A percentile compares a stretch with the other conserved stretches of the same genome.
phyloP scores from a whole-genome alignment of 768 basidiomycete genomes.

The Pisolithus orientalis region DNA sequence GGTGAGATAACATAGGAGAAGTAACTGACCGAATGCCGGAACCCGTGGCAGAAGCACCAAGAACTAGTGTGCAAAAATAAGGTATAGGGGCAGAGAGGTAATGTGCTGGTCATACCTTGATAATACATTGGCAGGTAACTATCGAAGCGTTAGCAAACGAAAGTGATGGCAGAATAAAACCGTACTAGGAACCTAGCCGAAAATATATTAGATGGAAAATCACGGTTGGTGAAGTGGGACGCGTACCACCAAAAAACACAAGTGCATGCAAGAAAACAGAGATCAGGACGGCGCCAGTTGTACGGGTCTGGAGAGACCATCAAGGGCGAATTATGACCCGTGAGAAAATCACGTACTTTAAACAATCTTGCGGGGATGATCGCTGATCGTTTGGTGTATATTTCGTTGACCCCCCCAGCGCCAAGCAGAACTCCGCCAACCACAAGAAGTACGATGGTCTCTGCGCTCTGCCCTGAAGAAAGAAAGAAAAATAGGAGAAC shows the following conservation, averaged over 20 bases:
- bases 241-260: constrained; percentile 28
- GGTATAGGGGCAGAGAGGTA: not conserved
- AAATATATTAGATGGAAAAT: not conserved
- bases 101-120: constrained; percentile 18
- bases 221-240: not conserved
- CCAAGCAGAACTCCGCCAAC: constrained; percentile 29
- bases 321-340: not conserved
- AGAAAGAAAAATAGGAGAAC: constrained; percentile 4
- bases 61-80: constrained; percentile 12
- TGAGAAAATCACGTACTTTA: constrained; percentile 16
- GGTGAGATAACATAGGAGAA: too few relatives aligned
- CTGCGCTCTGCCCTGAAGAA: constrained; percentile 19
- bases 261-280: constrained; percentile 29
- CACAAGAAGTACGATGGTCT: constrained; percentile 33
- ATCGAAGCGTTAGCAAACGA: constrained; percentile 2
- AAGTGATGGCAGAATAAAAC: not conserved
- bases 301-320: constrained; percentile 26
- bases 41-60: constrained; percentile 31
- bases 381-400: constrained; percentile 27
- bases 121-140: constrained; percentile 38
- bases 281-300: constrained; percentile 29
- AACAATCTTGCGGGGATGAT: constrained; percentile 36
- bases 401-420: constrained; percentile 28
- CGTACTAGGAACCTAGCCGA: constrained; percentile 22
- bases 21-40: constrained; percentile 25